Conservation (phyloP, 371 early-diverging fungal genomes). For the Syncephalastrum sp. region DNA sequence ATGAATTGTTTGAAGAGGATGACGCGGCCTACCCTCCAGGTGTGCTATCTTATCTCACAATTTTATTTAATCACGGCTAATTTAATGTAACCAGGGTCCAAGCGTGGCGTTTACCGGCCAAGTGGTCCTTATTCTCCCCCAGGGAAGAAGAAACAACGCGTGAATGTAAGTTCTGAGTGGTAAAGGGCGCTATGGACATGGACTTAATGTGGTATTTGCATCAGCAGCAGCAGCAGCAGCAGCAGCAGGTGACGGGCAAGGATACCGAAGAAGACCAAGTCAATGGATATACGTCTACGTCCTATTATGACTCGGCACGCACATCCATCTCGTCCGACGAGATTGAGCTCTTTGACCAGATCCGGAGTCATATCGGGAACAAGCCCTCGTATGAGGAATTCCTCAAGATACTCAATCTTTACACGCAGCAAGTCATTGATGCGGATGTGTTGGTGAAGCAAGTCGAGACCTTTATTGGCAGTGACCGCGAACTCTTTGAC, state of each 20-base stretch:
- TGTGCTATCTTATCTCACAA: no score
- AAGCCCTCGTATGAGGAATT: constrained; percentile 91
- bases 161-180: no score
- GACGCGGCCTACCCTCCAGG: no score
- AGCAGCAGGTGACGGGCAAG: no score
- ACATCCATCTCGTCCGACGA: constrained; percentile 62
- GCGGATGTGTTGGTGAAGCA: constrained; percentile 76
- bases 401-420: constrained; percentile 91
- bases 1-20: no score
- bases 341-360: constrained; percentile 85
- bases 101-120: no score
- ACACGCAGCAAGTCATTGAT: constrained; percentile 91
- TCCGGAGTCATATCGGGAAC: constrained; percentile 78
- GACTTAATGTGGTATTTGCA: no score
- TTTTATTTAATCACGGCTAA: no score
- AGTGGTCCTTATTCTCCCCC: constrained; percentile 1
- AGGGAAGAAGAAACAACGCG: constrained; percentile 9
- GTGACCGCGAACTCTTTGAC: constrained; percentile 74
- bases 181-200: no score
- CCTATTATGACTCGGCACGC: constrained; percentile 11
- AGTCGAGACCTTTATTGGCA: constrained; percentile 76
- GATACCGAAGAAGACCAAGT: constrained; percentile 10
- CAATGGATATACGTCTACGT: constrained; percentile 11
- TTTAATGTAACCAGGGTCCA: no score
- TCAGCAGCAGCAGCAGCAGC: no score